Percentiles rank a stretch among this genome's conserved stretches.
Conservation (phyloP, 306 rosid genomes). For the Acacia confusa region DNA sequence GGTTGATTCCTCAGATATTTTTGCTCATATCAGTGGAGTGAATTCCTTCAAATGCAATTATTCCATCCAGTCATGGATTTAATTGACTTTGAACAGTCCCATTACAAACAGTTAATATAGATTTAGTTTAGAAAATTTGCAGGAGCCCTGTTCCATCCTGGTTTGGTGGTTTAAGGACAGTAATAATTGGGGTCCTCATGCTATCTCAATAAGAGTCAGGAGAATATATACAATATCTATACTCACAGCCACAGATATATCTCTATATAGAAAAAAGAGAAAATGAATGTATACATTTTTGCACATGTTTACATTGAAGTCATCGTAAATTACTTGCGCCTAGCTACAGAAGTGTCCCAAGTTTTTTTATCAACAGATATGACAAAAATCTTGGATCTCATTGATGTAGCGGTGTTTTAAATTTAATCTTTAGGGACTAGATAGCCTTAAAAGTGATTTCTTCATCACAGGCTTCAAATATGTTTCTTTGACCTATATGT, state of each 20-base stretch:
- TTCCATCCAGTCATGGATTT: constrained; percentile 90
- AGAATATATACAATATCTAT: constrained; percentile 22
- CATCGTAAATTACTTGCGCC: constrained; percentile 27
- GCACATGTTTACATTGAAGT: constrained; percentile 38
- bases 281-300: constrained; percentile 42
- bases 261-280: constrained; percentile 1
- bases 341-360: constrained; percentile 21
- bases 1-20: constrained; percentile 96
- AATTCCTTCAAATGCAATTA: constrained; percentile 96
- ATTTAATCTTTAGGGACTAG: constrained; percentile 16
- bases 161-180: constrained; percentile 39
- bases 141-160: constrained; percentile 59
- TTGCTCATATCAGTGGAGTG: constrained; percentile 98
- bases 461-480: background rate
- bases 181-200: constrained; percentile 63
- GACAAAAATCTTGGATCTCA: constrained; percentile 26
- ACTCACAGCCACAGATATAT: background rate
- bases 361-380: constrained; percentile 28
- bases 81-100: constrained; percentile 25
- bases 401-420: constrained; percentile 18
- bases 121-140: constrained; percentile 56
- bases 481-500: background rate
- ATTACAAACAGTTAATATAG: constrained; percentile 16
- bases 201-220: constrained; percentile 52
- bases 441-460: constrained; percentile 12